Base-by-base conservation (phyloP, 2,329 filamentous ascomycete genomes). In the Claviceps africana region DNA sequence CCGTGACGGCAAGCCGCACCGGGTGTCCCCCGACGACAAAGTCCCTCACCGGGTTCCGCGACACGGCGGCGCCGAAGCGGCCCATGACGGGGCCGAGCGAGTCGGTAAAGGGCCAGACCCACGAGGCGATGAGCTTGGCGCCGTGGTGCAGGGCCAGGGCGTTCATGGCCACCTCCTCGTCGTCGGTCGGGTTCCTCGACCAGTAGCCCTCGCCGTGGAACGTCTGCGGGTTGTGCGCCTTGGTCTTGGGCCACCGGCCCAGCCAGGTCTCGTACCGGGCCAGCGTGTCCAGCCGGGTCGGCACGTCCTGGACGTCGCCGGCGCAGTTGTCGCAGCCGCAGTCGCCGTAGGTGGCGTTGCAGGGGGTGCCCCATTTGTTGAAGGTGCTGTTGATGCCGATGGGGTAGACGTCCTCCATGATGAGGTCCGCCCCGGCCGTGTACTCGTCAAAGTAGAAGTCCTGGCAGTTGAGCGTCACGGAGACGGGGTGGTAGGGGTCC, bases 271-370 rank as follows among this genome's bases (percentile, higher is more conserved):
- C 71, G 57, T 74, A 69, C 13, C 39, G 54, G 0, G 57, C 50
- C 22, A 73, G 56, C 47, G 65, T 64, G 51, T 74, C 70, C 39
- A 75, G 59, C 0, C 73, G 65, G 13, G 54, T 47, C 1, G 67
- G 39, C 0, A 82, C 73, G 58, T 83, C 79, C 21, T 70, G 66
- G 19, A 81, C 67, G n/a, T 61, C 62, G 50, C 75, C 77, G 2
- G 62, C 57, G 61, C 80, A 83, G 62, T 78, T 74, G 60, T 83
- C 80, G 62, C 81, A 83, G 9, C 79, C 80, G 64, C 79, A 82
- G 65, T 78, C 75, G 55, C 79, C 79, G 50, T 81, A 76, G 0
- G 79, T 82, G 3, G 65, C 54, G 62, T 82, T 83, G 61, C 76
- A 80, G 0, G 64, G 62, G 0, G 79, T 83, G 53, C 71, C 68